These are phyloP conservation scores for Thalia dealbata DNA, from an alignment of 176 grass and related monocot genomes.

Conservation along the genomic window DNA sequence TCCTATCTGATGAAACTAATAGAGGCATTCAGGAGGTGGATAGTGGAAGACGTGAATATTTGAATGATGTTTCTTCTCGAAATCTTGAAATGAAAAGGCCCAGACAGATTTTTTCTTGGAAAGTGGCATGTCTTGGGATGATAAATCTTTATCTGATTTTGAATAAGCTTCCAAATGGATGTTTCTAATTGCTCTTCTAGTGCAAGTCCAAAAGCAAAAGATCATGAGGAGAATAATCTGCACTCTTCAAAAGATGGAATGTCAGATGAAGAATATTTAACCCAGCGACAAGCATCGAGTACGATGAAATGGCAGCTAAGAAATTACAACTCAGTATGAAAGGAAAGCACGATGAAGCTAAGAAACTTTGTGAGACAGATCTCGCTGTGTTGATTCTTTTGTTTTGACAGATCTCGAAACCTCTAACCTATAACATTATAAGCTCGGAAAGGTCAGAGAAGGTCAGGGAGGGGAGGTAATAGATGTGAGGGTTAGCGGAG, in stretches of 20 bases:
- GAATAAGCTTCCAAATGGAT: slow-evolving; percentile 58
- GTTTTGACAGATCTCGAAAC: no score
- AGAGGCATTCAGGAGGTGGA: slow-evolving; percentile 16
- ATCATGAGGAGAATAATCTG: slow-evolving; percentile 20
- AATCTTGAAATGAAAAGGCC: slow-evolving; percentile 76
- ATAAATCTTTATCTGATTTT: slow-evolving; percentile 54
- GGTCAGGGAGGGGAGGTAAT: no score
- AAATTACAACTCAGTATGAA: slow-evolving; percentile 82
- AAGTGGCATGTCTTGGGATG: slow-evolving; percentile 57
- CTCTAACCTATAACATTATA: no score
- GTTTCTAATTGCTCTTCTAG: slow-evolving; percentile 7
- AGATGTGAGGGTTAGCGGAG: no score
- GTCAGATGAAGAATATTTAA: slow-evolving; percentile 23
- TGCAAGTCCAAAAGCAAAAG: slow-evolving; percentile 24
- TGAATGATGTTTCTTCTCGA: slow-evolving; percentile 59
- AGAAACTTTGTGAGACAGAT: slow-evolving; percentile 80
- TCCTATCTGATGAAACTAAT: slow-evolving; percentile 20
- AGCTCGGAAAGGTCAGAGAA: no score
- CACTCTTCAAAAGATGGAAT: slow-evolving; percentile 22
- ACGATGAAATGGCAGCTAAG: slow-evolving; percentile 81
- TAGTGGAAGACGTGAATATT: slow-evolving; percentile 39
- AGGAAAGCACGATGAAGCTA: slow-evolving; percentile 80
- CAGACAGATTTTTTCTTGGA: slow-evolving; percentile 53
- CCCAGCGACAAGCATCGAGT: slow-evolving; percentile 43
- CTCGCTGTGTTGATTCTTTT: no score